Evolutionary conservation across 768 basidiomycete genomes (phyloP), one percentile per base, ranked within the genome.

Genomic region (Scleroderma citrinum): DNA sequence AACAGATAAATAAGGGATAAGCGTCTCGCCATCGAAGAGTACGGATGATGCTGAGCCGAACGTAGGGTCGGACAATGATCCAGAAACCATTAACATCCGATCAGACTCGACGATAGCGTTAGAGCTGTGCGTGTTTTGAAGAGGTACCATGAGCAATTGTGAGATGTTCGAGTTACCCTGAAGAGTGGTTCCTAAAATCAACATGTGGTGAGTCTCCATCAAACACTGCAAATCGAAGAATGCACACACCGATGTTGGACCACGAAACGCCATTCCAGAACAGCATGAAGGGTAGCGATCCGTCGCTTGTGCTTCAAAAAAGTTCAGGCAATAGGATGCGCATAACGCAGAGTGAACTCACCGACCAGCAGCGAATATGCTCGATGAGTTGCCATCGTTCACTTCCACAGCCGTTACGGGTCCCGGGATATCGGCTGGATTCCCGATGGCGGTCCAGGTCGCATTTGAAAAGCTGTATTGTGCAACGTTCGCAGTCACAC

Each of bases 351-450:
- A 37, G 43, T 12, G 14, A n/a, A 68, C 83, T 62, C 52, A 92
- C 84, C 77, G 80, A 57, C 95, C 95, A 30, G 93, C 91, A 41
- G 86, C 90, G 59, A 93, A 99, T 48, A 98, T 77, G 59, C 88
- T 95, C 57, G 81, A 87, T 1, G 69, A 63, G 61, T 96, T 92
- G 19, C 78, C 77, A 54, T 83, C 73, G 65, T 98, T 90, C 36
- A 92, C 85, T 46, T 86, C 85, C 45, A 97, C 64, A 11, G 95
- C 93, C 3, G 92, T 87, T 2, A 92, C 87, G 2, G 93, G 92
- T 3, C 95, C 95, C 39, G 93, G 91, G 20, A 97, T 72, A 41
- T 79, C 73, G 12, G 66, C 63, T 12, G 77, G 66, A 39, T 70
- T 61, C 10, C 88, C 91, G 23, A 93, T 61, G 1, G 83, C 62